Evolutionary conservation across 2,329 filamentous ascomycete genomes (phyloP), one percentile per base, ranked within the genome.

Genomic region (Fusarium sp.): DNA sequence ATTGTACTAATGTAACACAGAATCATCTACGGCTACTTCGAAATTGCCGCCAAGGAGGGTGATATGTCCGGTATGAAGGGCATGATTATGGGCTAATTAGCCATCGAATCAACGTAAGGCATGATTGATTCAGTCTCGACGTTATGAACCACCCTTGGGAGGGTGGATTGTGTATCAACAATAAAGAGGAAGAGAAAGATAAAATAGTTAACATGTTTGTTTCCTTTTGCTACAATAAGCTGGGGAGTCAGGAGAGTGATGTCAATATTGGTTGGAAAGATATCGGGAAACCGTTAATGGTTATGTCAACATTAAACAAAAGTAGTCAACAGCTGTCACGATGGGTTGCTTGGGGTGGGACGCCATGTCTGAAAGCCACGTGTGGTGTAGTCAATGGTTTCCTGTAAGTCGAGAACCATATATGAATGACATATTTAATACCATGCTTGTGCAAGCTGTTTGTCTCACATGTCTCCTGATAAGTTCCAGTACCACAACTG

Each of bases 1-100:
- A 1, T 13, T 22, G 11, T 47, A 64, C 82, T 79, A 76, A 80
- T 72, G 72, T 75, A 67, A n/a, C 17, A 17, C 74, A 96, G 93
- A 66, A 99, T 99, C 80, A 99, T 99, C 82, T 99, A 99, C 82
- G 93, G 94, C 71, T 99, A 99, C 85, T 99, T 99, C 76, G 96
- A 99, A 82, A 99, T 99, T 77, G 96, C 96, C 24, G 96, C 96
- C 76, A 97, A 97, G 84, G 96, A 99, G 83, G 96, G 96, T 75
- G 96, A 99, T 79, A 90, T 98, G 81, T 87, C 90, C 65, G 93
- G 93, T 72, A 89, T 90, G 87, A 90, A 90, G 81, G 89, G 89
- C 58, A 90, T 90, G 87, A 86, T 90, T 68, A 90, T 90, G 88
- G 88, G 88, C 75, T 90, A 86, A 84, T 52, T 43, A 44, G 50